Base-by-base conservation (phyloP, 2,329 filamentous ascomycete genomes). In the Oidium heveae region DNA sequence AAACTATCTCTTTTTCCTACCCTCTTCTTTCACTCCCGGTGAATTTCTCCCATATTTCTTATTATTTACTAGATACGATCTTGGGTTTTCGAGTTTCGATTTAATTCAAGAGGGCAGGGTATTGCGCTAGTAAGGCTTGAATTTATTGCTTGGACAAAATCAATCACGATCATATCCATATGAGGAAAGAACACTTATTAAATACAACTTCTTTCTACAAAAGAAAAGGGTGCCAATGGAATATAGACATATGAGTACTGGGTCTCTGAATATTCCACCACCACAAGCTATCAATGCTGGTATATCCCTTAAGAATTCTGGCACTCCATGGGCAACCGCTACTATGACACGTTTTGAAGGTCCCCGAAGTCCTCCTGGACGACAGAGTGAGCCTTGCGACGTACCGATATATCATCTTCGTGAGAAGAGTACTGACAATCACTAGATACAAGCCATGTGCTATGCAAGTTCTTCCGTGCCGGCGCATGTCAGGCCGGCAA, bases 391-490 rank as follows among this genome's bases (percentile, higher is more conserved):
- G 50, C 59, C n/a, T 55, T 36, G 20, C 20, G 24, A 44, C 24
- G 46, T 50, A 15, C n/a, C 33, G 20, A 24, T n/a, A 36, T 16
- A 15, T 22, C 43, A 28, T 28, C 12, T 52, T 13, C 34, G 9
- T 8, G 34, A n/a, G 18, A n/a, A 32, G 32, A 20, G 49, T 56
- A 51, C 56, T 61, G 37, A 59, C 56, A 39, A 44, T 32, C 53
- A 55, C 50, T 59, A 95, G 89, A 94, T 68, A 94, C 91, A 18
- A 84, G 88, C 58, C 91, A 96, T 71, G 91, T 98, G 47, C 91
- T 91, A 41, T 98, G 91, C 83, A 96, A 96, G 74, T 98, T 98
- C 82, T 98, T 91, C 70, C 82, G 87, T 54, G 86, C 94, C 71
- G 88, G 89, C 67, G 81, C 86, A 63, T 98, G 91, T 68, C 89